Evolutionary conservation across 2,329 filamentous ascomycete species (phyloP).

Genomic region (Cordyceps fumosorosea): DNA sequence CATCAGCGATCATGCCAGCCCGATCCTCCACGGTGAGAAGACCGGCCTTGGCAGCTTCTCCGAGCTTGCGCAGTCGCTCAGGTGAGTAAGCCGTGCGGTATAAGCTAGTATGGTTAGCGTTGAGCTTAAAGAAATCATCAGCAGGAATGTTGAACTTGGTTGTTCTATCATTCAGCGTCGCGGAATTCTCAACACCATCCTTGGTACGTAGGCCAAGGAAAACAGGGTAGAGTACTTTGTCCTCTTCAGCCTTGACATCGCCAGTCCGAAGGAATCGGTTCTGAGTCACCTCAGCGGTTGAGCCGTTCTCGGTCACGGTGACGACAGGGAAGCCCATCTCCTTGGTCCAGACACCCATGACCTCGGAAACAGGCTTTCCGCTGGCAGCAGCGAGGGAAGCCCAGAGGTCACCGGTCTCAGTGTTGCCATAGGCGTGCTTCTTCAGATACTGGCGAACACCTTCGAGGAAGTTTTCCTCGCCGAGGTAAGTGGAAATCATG

Average conservation of each 20-base stretch:
- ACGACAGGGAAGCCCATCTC: conserved; percentile 91
- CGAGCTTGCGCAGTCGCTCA: conserved; percentile 79
- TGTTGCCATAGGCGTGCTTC: conserved; percentile 96
- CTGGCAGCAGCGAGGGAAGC: conserved; percentile 79
- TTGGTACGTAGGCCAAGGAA: conserved; percentile 82
- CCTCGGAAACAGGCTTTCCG: conserved; percentile 80
- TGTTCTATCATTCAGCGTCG: conserved; percentile 49
- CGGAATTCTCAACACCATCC: conserved; percentile 63
- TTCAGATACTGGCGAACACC: conserved; percentile 87
- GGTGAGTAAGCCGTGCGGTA: conserved; percentile 86
- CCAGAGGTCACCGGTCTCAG: conserved; percentile 86
- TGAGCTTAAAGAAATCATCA: conserved; percentile 91
- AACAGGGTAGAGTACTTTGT: conserved; percentile 80
- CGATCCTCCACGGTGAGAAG: conserved; percentile 82
- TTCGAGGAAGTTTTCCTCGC: conserved; percentile 88
- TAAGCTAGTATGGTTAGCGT: conserved; percentile 87
- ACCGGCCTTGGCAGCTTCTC: conserved; percentile 65
- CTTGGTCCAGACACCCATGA: conserved; percentile 97
- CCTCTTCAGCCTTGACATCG: conserved; percentile 89
- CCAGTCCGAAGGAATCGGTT: conserved; percentile 91
- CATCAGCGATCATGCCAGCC: conserved; percentile 90
- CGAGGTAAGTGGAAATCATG: conserved; percentile 95
- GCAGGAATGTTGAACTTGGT: conserved; percentile 69
- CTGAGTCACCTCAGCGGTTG: conserved; percentile 80
- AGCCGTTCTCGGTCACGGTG: conserved; percentile 64